These are phyloP conservation scores for Kodamaea kakaduensis DNA, from an alignment of 805 yeast species.

Conservation along the genomic window DNA sequence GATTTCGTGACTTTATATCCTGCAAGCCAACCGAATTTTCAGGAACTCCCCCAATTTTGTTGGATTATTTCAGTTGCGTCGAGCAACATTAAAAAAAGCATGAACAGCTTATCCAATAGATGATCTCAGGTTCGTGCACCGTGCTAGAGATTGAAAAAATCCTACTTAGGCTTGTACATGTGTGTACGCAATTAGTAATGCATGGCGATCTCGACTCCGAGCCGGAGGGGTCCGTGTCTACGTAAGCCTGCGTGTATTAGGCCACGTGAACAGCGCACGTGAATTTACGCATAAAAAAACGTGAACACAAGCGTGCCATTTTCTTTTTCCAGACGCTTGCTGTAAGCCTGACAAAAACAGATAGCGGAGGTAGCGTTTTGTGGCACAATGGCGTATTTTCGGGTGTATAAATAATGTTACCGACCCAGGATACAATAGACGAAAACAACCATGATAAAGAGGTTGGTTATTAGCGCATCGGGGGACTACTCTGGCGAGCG, in stretches of 20 bases:
- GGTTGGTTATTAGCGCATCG: slow-evolving; percentile 32
- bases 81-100: not conserved
- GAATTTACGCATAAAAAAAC: no score
- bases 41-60: not conserved
- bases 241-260: no score
- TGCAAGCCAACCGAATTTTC: slow-evolving; percentile 3
- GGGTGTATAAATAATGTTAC: not conserved
- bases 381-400: not conserved
- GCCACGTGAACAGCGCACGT: no score
- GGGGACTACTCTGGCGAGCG: slow-evolving; percentile 20
- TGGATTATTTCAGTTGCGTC: not conserved
- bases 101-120: not conserved
- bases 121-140: not conserved
- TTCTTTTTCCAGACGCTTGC: no score
- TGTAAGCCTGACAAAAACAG: no score
- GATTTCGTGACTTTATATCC: not conserved
- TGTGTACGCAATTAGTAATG: not conserved
- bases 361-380: no score
- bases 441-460: slow-evolving; percentile 15
- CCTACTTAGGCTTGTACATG: no score
- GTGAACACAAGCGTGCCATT: no score
- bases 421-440: not conserved
- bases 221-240: not conserved
- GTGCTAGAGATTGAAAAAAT: no score
- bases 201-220: not conserved